These are phyloP conservation scores for Solanum chiquidenum DNA, from an alignment of 257 asterid genomes.

Conservation along the genomic window DNA sequence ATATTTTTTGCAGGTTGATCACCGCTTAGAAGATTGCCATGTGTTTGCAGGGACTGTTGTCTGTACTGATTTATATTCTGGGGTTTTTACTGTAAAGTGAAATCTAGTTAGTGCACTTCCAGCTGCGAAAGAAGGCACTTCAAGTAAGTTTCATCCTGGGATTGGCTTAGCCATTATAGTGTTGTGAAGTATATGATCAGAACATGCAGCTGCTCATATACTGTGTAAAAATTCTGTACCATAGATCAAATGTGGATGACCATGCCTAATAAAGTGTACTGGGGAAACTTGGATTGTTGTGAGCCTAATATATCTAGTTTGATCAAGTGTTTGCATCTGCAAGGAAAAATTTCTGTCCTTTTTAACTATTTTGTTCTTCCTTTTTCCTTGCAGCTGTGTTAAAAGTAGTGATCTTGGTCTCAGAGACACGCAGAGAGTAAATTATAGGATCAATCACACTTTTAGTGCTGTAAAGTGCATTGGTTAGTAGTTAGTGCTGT, in stretches of 20 bases:
- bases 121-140: not conserved
- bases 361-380: too few relatives aligned
- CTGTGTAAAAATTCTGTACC: not conserved
- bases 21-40: not conserved
- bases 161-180: not conserved
- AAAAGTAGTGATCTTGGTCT: not conserved
- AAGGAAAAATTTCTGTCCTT: too few relatives aligned
- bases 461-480: not conserved
- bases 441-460: not conserved
- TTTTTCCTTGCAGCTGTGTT: too few relatives aligned
- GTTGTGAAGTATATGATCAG: not conserved
- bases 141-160: not conserved
- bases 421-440: not conserved
- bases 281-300: not conserved
- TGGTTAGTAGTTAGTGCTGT: not conserved
- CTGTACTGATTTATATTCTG: not conserved
- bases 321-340: too few relatives aligned
- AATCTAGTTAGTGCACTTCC: not conserved
- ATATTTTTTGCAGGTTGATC: not conserved
- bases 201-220: too few relatives aligned
- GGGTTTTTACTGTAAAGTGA: not conserved
- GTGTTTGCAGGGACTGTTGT: not conserved
- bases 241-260: not conserved
- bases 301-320: too few relatives aligned
- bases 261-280: not conserved